Base-by-base conservation (phyloP, 495 filamentous ascomycete species). In the Aspergillus steynii region DNA sequence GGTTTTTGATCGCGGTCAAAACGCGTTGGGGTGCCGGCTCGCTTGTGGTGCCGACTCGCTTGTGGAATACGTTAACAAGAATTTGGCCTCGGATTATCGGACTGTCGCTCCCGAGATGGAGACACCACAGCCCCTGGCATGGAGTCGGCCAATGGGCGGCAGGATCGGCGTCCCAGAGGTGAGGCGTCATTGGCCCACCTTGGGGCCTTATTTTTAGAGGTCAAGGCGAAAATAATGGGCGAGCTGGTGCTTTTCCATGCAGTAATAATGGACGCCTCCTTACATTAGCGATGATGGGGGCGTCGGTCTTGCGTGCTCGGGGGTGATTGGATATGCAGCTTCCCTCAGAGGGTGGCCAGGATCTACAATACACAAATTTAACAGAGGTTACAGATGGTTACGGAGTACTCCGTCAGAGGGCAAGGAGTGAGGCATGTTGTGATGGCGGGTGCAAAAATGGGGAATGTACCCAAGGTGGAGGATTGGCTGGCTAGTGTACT, bases 261-360 rank as follows among this genome's bases (percentile, higher is more conserved):
- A 20, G 49, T 26, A 55, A 55, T 37, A 55, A 55, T 55, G 14
- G 26, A 45, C 53, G 53, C 53, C 53, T 45, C 53, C 53, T 55
- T 55, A 55, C 53, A 55, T 53, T 29, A 15, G 29, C 10, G n/a
- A 37, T 32, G 32, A 34, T 20, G 51, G 34, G 25, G 2, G 37
- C 10, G 37, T 14, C 10, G 9, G 37, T 42, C 9, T 42, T 42
- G 37, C 37, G 37, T 42, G 37, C 37, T 42, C 37, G 12, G 37
- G 37, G 12, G 37, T 2, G 37, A 42, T 42, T 42, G 9, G 37
- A 2, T 42, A 42, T 42, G 37, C 37, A 42, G 12, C 7, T 12
- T 42, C 37, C 37, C 37, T 12, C 3, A 12, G 0, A 14, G 37
- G 3, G 5, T 42, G 37, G 9, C 9, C 37, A 14, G 10, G 37